Evolutionary conservation across 352 stramenopile species (phyloP).

Genomic region (Globisporangium nodosum): DNA sequence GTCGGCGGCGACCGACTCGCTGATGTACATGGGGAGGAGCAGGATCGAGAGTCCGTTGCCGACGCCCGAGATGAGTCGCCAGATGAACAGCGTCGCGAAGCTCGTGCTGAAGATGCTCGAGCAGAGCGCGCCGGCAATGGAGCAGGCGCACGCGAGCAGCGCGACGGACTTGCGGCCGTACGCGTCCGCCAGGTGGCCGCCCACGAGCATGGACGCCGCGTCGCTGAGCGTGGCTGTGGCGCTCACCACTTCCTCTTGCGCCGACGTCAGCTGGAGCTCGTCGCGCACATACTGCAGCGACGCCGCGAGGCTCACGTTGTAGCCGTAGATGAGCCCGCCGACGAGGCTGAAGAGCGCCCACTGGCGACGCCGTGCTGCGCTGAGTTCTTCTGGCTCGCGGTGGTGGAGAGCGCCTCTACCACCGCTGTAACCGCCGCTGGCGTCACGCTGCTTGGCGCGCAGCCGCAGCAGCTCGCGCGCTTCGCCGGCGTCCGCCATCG

Average conservation of each 20-base stretch:
- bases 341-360: constrained; percentile 82
- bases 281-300: constrained; percentile 81
- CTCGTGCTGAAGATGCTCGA: constrained; percentile 45
- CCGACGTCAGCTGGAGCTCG: constrained; percentile 55
- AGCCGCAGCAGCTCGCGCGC: constrained; percentile 59
- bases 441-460: constrained; percentile 19
- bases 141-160: constrained; percentile 68
- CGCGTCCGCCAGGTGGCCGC: constrained; percentile 57
- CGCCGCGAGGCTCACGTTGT: constrained; percentile 82
- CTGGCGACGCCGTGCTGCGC: constrained; percentile 26
- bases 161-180: constrained; percentile 69
- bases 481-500: constrained; percentile 26
- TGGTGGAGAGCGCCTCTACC: constrained; percentile 14
- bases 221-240: constrained; percentile 78
- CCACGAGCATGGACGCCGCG: constrained; percentile 73
- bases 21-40: constrained; percentile 87
- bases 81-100: constrained; percentile 60
- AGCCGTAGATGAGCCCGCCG: constrained; percentile 83
- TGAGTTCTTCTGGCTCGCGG: constrained; percentile 11
- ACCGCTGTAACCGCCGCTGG: constrained; percentile 3
- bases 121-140: constrained; percentile 57
- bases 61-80: constrained; percentile 65
- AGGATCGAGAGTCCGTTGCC: constrained; percentile 83
- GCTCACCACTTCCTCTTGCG: constrained; percentile 68
- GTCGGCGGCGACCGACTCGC: constrained; percentile 63